Conservation (phyloP, 1,139 yeast genomes). For the Nakaseomyces bracarensis region DNA sequence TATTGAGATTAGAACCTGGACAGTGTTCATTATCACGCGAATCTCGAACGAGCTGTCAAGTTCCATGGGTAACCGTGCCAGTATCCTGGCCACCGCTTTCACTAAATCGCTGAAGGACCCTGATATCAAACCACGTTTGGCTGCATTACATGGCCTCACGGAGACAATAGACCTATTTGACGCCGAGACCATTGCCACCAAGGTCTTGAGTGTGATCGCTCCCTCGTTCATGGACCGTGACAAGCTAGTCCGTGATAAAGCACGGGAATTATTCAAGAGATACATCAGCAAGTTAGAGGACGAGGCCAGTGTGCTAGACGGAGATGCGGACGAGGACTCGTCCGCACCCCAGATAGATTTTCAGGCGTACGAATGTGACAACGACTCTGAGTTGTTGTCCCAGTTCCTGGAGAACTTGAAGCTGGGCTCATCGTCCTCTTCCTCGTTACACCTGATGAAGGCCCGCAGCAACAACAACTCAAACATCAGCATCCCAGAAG, state of each 20-base stretch:
- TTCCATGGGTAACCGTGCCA: slow-evolving; percentile 43
- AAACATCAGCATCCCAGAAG: slow-evolving; percentile 3
- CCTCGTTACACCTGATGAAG: slow-evolving; percentile 6
- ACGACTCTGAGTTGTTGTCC: slow-evolving; percentile 17
- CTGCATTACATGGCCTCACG: slow-evolving; percentile 69
- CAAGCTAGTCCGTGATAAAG: slow-evolving; percentile 61
- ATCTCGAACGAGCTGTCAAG: slow-evolving; percentile 58
- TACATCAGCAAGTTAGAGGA: slow-evolving; percentile 57
- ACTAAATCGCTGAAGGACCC: slow-evolving; percentile 78
- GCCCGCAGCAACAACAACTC: slow-evolving; percentile 16
- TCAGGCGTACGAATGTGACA: slow-evolving; percentile 24
- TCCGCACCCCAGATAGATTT: neutral
- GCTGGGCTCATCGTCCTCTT: slow-evolving; percentile 8
- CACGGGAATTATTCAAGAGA: slow-evolving; percentile 55
- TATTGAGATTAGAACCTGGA: slow-evolving; percentile 78
- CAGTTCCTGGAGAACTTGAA: slow-evolving; percentile 26
- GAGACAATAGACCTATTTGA: slow-evolving; percentile 57
- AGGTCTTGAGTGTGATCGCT: slow-evolving; percentile 78
- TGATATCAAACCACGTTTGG: slow-evolving; percentile 65
- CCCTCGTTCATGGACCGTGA: slow-evolving; percentile 74
- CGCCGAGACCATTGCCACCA: slow-evolving; percentile 70
- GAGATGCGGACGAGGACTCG: slow-evolving; percentile 35
- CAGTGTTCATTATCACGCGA: slow-evolving; percentile 65
- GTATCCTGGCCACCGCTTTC: slow-evolving; percentile 80
- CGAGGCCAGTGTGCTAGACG: slow-evolving; percentile 52